Evolutionary conservation across 1,139 yeast species (phyloP).

Genomic region (Arxiozyma slooffiae): DNA sequence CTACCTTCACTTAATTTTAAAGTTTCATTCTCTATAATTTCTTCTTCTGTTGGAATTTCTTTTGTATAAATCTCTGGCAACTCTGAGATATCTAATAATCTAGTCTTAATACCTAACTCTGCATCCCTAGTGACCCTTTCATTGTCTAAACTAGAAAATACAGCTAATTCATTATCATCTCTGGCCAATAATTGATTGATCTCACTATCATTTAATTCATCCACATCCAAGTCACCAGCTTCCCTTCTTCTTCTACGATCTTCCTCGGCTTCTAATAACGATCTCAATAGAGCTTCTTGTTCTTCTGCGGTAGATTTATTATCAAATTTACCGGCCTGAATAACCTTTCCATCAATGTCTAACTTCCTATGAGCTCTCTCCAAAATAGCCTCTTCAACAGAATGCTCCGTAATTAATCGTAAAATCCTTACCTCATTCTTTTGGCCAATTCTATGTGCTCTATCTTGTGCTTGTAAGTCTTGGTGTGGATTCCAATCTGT

Average conservation of each 20-base stretch:
- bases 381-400: slow-evolving; percentile 73
- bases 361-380: slow-evolving; percentile 76
- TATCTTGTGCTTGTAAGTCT: slow-evolving; percentile 83
- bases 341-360: slow-evolving; percentile 81
- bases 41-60: slow-evolving; percentile 44
- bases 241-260: slow-evolving; percentile 43
- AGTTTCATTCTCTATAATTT: slow-evolving; percentile 40
- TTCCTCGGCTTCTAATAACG: slow-evolving; percentile 63
- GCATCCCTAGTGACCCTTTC: slow-evolving; percentile 43
- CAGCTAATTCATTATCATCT: slow-evolving; percentile 46
- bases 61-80: slow-evolving; percentile 59
- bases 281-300: slow-evolving; percentile 66
- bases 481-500: slow-evolving; percentile 93
- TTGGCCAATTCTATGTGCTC: slow-evolving; percentile 87
- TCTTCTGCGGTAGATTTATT: slow-evolving; percentile 75
- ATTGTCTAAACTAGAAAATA: slow-evolving; percentile 50
- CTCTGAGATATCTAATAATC: slow-evolving; percentile 53
- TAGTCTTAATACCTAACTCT: slow-evolving; percentile 32
- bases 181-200: slow-evolving; percentile 65
- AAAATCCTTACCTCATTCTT: slow-evolving; percentile 76
- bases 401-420: slow-evolving; percentile 68
- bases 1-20: slow-evolving; percentile 35
- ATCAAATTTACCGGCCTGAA: slow-evolving; percentile 81
- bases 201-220: slow-evolving; percentile 56
- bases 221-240: slow-evolving; percentile 31